These are phyloP conservation scores for Plantago major DNA, from an alignment of 257 asterid genomes.

Conservation along the genomic window DNA sequence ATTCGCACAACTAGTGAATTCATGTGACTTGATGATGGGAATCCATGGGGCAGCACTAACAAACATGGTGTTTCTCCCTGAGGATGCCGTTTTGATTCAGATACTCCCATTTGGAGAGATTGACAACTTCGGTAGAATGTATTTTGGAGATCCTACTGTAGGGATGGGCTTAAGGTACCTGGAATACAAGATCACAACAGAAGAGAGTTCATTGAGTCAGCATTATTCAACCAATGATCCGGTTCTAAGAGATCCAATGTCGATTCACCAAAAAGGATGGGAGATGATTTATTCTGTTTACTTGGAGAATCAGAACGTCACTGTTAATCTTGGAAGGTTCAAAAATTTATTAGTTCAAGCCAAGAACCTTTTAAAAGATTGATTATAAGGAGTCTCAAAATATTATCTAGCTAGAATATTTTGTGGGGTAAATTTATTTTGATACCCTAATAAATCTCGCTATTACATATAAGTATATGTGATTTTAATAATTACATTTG, in stretches of 20 bases:
- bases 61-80: conserved; percentile 71
- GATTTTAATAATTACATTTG: no score
- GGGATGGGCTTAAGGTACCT: conserved; percentile 57
- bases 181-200: conserved; percentile 37
- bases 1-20: conserved; percentile 51
- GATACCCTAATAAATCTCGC: no score
- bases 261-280: conserved; percentile 54
- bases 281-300: conserved; percentile 31
- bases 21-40: conserved; percentile 73
- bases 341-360: conserved; percentile 44
- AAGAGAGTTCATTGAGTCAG: conserved; percentile 50
- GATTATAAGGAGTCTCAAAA: no score
- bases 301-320: conserved; percentile 67
- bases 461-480: no score
- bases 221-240: conserved; percentile 36
- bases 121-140: conserved; percentile 43
- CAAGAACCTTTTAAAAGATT: conserved; percentile 27
- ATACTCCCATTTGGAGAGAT: conserved; percentile 60
- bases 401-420: no score
- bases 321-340: conserved; percentile 47
- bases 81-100: conserved; percentile 54
- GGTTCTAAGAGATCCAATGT: conserved; percentile 45
- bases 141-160: conserved; percentile 51
- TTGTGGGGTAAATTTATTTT: no score
- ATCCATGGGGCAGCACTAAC: conserved; percentile 78